Evolutionary conservation across 2,329 filamentous ascomycete species (phyloP).

Genomic region (Diaporthe caulivora): DNA sequence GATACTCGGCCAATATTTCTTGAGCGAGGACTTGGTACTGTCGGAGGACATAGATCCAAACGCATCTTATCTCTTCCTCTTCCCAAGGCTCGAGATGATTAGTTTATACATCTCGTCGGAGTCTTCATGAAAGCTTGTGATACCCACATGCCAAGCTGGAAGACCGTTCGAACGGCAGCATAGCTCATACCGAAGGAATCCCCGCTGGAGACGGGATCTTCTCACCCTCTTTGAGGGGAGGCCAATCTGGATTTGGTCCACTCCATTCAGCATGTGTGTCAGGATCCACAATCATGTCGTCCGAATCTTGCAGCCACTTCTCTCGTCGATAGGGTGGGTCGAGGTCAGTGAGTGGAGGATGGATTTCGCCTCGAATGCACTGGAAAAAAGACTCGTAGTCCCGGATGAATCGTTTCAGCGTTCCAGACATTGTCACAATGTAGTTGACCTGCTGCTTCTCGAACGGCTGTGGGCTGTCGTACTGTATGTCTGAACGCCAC

Average conservation of each 20-base stretch:
- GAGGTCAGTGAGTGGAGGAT: not conserved
- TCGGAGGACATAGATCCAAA: not conserved
- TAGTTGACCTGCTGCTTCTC: not conserved
- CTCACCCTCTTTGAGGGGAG: not conserved
- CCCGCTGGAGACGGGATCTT: not conserved
- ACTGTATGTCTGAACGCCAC: not conserved
- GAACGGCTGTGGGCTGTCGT: not conserved
- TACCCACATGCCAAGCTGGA: fast-evolving
- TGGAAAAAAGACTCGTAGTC: not conserved
- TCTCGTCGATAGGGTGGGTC: not conserved
- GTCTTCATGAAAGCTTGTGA: fast-evolving
- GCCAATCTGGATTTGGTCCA: too few relatives aligned
- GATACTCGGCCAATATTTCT: not conserved
- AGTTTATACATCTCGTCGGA: fast-evolving
- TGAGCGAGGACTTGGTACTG: not conserved
- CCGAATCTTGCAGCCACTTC: not conserved
- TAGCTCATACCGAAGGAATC: not conserved
- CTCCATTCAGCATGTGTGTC: too few relatives aligned
- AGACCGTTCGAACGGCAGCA: not conserved
- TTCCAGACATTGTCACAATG: not conserved
- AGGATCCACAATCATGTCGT: too few relatives aligned
- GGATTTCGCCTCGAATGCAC: fast-evolving
- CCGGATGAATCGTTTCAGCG: not conserved
- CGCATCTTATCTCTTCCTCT: not conserved
- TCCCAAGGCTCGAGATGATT: not conserved